A percentile compares a stretch with the other conserved stretches of the same genome.
Evolutionary conservation across 352 stramenopile genomes (phyloP).

Genomic region (Globisporangium echinulatum): DNA sequence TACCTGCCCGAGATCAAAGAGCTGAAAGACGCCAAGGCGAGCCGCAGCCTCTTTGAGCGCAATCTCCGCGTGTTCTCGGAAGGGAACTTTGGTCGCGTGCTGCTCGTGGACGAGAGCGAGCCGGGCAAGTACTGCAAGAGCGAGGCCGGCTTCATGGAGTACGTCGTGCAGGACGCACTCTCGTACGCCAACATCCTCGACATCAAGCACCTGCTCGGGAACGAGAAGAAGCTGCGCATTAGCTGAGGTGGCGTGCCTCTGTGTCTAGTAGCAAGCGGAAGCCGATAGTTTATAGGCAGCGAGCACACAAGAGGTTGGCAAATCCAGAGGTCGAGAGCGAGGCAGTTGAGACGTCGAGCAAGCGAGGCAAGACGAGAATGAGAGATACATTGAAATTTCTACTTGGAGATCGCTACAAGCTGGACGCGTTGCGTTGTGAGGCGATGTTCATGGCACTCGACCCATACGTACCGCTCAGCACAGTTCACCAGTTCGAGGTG

Average conservation of each 20-base stretch:
- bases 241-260: not conserved
- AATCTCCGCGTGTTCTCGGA: slow-evolving; percentile 4
- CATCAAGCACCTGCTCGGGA: slow-evolving; percentile 12
- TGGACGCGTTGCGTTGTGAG: too few relatives aligned
- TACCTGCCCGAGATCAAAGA: not conserved
- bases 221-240: slow-evolving; percentile 10
- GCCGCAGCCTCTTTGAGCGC: slow-evolving; percentile 7
- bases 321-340: too few relatives aligned
- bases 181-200: slow-evolving; percentile 8
- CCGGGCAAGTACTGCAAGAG: slow-evolving; percentile 6
- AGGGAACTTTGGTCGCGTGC: not conserved
- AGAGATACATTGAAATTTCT: too few relatives aligned
- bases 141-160: slow-evolving; percentile 7
- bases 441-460: too few relatives aligned
- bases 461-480: too few relatives aligned
- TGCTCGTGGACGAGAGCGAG: slow-evolving; percentile 10
- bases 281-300: too few relatives aligned
- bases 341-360: too few relatives aligned
- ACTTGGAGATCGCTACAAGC: too few relatives aligned
- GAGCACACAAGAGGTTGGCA: too few relatives aligned
- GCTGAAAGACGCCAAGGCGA: not conserved
- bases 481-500: too few relatives aligned
- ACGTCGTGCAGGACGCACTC: slow-evolving; percentile 8
- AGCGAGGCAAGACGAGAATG: too few relatives aligned
- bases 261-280: not conserved